Evolutionary conservation across 2,329 filamentous ascomycete genomes (phyloP), one percentile per base, ranked within the genome.

Genomic region (Fusarium agapanthi): DNA sequence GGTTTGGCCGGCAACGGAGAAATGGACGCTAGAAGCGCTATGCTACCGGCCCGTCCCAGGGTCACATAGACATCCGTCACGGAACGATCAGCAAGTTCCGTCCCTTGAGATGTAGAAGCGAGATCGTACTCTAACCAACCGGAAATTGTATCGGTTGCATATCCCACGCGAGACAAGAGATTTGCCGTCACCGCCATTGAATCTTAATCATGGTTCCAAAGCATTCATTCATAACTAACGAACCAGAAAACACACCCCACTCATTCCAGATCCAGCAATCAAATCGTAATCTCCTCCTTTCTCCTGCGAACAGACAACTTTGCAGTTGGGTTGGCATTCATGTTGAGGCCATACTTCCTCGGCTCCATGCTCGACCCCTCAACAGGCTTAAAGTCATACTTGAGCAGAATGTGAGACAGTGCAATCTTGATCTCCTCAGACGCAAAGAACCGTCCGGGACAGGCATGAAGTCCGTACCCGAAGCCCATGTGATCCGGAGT

Each of bases 151-250:
- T 5, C 4, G 14, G 9, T 14, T 16, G 4, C 24, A 45, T 7
- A 4, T 5, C 6, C 1, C 1, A 11, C 18, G 6, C 20, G 4
- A 30, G 20, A 8, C 0, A 22, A 0, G 4, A 8, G 9, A 30
- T 10, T 22, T 22, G 20, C 18, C 1, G 9, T 28, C 9, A 11
- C 1, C 11, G 26, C 20, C 13, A 28, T 22, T 7, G 5, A 11
- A 28, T 28, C 43, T 28, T 7, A 9, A 15, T 7, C 10, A 11
- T 28, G 0, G 6, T 7, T 12, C 11, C 3, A 30, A 22, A 47
- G 1, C 20, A 16, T 22, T 47, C 20, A 28, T n/a, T 30, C 26
- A 12, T 18, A 26, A 10, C 14, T 22, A 12, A 9, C 26, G 11
- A 28, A 22, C 20, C 11, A 16, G 2, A 48, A 48, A 30, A 6